Evolutionary conservation across 768 basidiomycete genomes (phyloP).

Genomic region (Russula brevipes): DNA sequence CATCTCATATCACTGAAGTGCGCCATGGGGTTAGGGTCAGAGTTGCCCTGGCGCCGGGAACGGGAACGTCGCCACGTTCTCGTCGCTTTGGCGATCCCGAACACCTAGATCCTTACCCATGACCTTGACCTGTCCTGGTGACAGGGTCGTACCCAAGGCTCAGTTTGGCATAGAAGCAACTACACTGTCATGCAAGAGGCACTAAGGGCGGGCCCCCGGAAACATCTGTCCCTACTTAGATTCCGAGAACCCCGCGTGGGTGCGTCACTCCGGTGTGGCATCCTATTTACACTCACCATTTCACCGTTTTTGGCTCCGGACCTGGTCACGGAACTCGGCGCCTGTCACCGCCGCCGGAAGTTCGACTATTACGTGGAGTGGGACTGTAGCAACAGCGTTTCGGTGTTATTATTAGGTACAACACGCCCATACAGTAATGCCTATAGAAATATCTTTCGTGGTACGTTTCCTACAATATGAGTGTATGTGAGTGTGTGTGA

Average conservation of each 20-base stretch:
- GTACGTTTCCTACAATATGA: constrained; percentile 14
- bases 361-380: constrained; percentile 11
- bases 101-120: constrained; percentile 3
- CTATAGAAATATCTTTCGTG: constrained; percentile 18
- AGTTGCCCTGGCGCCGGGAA: too few species aligned
- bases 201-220: constrained; percentile 5
- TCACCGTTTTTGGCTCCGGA: neutral
- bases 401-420: constrained; percentile 17
- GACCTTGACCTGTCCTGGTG: constrained; percentile 18
- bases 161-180: constrained; percentile 11
- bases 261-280: neutral
- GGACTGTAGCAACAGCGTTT: neutral
- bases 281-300: neutral
- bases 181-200: constrained; percentile 1
- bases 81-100: constrained; percentile 23
- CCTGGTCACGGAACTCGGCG: constrained; percentile 5
- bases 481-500: constrained; percentile 3
- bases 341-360: constrained; percentile 2
- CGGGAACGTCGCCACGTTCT: constrained; percentile 13
- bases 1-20: neutral
- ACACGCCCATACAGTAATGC: constrained; percentile 11
- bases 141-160: constrained; percentile 8
- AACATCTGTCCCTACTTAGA: neutral
- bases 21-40: constrained; percentile 1
- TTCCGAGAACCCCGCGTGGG: constrained; percentile 16